phyloP scores from a whole-genome alignment of 495 filamentous ascomycete genomes.

The Hypoxylon perforatum region DNA sequence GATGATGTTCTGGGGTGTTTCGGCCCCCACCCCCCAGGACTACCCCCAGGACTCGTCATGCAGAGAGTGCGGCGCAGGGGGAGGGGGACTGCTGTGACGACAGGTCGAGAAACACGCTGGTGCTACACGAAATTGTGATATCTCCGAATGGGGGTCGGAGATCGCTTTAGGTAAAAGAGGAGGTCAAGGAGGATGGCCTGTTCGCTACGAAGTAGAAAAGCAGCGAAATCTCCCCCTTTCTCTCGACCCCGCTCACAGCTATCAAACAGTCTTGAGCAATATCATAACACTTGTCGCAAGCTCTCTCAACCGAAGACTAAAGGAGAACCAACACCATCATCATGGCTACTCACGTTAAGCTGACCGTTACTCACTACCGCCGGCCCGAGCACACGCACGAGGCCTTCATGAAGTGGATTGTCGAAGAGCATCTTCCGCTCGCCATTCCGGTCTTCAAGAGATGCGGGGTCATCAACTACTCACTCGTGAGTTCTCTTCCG shows the following conservation, averaged over 20 bases:
- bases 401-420: constrained; percentile 49
- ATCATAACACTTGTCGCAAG: not conserved
- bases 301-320: not conserved
- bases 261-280: too few relatives aligned
- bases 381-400: constrained; percentile 44
- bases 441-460: constrained; percentile 49
- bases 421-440: constrained; percentile 46
- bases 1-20: too few relatives aligned
- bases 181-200: not conserved
- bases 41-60: not conserved
- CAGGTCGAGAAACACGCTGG: too few relatives aligned
- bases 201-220: not conserved
- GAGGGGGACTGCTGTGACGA: not conserved
- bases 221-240: constrained; percentile 4
- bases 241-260: too few relatives aligned
- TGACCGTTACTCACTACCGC: constrained; percentile 46
- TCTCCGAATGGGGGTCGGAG: not conserved
- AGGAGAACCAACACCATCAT: not conserved
- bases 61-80: not conserved
- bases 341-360: constrained; percentile 1
- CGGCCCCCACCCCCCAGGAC: too few relatives aligned
- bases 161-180: not conserved
- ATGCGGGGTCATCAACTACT: constrained; percentile 39
- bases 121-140: not conserved
- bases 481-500: constrained; percentile 36